Base-by-base conservation (phyloP, 331 rosid species). In the Saraca asoca region DNA sequence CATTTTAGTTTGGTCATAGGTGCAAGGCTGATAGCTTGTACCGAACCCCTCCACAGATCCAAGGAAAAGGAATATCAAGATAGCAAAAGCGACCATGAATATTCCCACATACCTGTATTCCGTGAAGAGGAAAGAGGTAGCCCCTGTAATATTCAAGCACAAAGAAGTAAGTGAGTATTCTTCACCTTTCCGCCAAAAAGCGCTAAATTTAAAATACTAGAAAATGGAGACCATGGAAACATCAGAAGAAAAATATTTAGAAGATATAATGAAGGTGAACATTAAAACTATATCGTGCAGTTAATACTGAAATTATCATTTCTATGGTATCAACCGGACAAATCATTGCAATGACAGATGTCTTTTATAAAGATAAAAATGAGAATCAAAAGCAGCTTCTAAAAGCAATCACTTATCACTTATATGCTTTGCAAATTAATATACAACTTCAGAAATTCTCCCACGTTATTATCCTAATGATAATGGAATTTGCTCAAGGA, bases 41-140 rank as follows among this genome's bases (percentile, higher is more conserved):
- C 96, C 90, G 80, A 94, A 94, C 55, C 95, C 84, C 90, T 94
- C 85, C 70, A 94, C 99, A 4, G 97, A 94, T 33, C 96, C 99
- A 74, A 94, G 99, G 88, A 94, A 90, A 20, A 88, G 74, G 72
- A 94, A 90, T 64, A 90, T 94, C 87, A 90, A 81, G 51, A 81
- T 17, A 8, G 97, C 97, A 83, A 94, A 94, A 64, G 85, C 83
- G 41, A 75, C 83, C 99, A 88, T 88, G 86, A 90, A 94, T 70
- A 85, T 62, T 51, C 97, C 88, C 16, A 90, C 96, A 57, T 94
- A 94, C 75, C 78, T 77, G 60, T 90, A 94, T 51, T 81, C 90
- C 0, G 96, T 94, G 68, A 80, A 88, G 14, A 94, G 95, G 78
- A 94, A 90, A 54, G 99, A 94, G 58, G 96, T 90, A 49, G 97